phyloP scores from a whole-genome alignment of 2,329 filamentous ascomycete genomes.

The Ophiostoma tasmaniense region DNA sequence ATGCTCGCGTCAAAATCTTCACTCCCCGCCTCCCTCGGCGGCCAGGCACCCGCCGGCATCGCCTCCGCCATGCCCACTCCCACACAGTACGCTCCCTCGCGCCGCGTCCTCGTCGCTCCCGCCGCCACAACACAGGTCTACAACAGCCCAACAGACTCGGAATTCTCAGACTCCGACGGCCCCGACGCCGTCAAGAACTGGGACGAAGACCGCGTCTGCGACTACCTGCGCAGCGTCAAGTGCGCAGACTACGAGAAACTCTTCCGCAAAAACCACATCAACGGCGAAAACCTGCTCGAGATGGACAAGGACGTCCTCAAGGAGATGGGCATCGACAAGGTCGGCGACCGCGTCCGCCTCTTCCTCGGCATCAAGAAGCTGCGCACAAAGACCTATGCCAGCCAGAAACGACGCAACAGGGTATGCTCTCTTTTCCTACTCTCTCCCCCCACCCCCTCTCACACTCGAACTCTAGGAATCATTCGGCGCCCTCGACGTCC shows the following conservation, averaged over 20 bases:
- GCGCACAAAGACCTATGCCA: conserved; percentile 65
- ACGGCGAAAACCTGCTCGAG: conserved; percentile 90
- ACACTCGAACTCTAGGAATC: conserved; percentile 59
- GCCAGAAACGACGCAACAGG: conserved; percentile 75
- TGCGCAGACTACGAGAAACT: conserved; percentile 89
- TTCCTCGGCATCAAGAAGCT: conserved; percentile 79
- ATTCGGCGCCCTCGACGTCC: conserved; percentile 66
- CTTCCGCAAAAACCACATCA: conserved; percentile 85
- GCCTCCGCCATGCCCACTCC: conserved; percentile 34
- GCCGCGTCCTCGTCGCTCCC: conserved; percentile 43
- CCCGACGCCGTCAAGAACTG: conserved; percentile 72
- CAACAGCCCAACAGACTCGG: conserved; percentile 80
- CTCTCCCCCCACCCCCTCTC: conserved; percentile 13
- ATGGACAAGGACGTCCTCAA: conserved; percentile 95
- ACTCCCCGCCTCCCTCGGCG: conserved; percentile 51
- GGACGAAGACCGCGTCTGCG: conserved; percentile 85
- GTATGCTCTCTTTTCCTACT: conserved; percentile 35
- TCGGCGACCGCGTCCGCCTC: conserved; percentile 89
- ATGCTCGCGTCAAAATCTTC: conserved; percentile 70
- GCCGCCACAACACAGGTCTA: conserved; percentile 47
- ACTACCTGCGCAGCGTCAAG: conserved; percentile 85
- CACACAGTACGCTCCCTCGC: conserved; percentile 41
- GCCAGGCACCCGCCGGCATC: conserved; percentile 33
- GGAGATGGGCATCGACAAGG: conserved; percentile 97
- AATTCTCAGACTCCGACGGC: conserved; percentile 77